Evolutionary conservation across 352 stramenopile species (phyloP).

Genomic region (Globisporangium cylindrosporum): DNA sequence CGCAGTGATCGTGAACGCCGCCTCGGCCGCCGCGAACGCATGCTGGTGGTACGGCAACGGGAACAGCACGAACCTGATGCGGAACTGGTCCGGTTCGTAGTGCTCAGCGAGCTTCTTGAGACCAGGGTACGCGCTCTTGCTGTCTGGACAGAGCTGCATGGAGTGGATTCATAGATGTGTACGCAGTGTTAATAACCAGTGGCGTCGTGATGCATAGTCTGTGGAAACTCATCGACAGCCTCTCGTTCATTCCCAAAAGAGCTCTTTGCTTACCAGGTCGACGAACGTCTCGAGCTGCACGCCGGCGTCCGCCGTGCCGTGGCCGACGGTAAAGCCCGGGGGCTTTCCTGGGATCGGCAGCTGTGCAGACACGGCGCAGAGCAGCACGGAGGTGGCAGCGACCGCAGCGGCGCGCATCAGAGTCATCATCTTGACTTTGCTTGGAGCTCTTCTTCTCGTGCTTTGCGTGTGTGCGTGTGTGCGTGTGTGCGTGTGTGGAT

Average conservation of each 20-base stretch:
- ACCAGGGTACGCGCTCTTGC: slow-evolving; percentile 61
- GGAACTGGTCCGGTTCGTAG: slow-evolving; percentile 58
- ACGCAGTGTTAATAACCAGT: not conserved
- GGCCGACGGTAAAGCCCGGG: slow-evolving; percentile 59
- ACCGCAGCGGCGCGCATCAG: slow-evolving; percentile 22
- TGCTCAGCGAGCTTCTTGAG: slow-evolving; percentile 55
- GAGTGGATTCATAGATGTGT: not conserved
- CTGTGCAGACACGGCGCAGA: slow-evolving; percentile 29
- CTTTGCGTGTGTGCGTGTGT: not conserved
- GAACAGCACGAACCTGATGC: slow-evolving; percentile 73
- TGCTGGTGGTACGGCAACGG: slow-evolving; percentile 78
- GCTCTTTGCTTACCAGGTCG: slow-evolving; percentile 45
- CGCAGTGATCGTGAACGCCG: slow-evolving; percentile 61
- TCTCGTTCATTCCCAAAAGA: not conserved
- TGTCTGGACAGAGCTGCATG: slow-evolving; percentile 68
- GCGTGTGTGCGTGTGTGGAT: not conserved
- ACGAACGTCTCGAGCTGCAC: slow-evolving; percentile 85
- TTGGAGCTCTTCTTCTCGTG: not conserved
- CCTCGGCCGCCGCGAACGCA: slow-evolving; percentile 61
- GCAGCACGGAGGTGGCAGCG: slow-evolving; percentile 14
- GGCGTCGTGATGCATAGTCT: too few relatives aligned
- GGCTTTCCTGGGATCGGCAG: slow-evolving; percentile 59
- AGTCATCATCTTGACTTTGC: slow-evolving; percentile 12
- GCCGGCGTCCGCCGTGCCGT: slow-evolving; percentile 44
- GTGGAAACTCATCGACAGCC: not conserved